Percentiles rank a stretch among this genome's conserved stretches.
Conservation (phyloP, 257 asterid genomes). For the Catharanthus roseus region DNA sequence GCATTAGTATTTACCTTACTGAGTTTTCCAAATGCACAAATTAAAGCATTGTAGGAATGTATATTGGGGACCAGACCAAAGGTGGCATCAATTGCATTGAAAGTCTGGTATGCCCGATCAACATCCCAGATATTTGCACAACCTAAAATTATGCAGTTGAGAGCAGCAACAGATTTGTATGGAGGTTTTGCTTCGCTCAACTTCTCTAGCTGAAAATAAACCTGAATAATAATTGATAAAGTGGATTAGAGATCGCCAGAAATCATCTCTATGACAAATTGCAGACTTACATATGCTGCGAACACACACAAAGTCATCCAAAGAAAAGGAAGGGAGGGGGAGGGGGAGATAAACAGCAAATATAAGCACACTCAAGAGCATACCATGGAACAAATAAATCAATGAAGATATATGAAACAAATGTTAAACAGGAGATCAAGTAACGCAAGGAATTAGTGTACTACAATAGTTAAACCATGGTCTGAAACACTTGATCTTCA, state of each 20-base stretch:
- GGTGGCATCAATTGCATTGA: constrained; percentile 53
- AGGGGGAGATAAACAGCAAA: neutral
- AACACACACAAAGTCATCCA: neutral
- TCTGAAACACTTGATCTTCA: neutral
- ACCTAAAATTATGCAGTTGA: constrained; percentile 83
- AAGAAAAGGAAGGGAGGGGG: neutral
- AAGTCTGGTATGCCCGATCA: constrained; percentile 94
- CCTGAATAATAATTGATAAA: constrained; percentile 41
- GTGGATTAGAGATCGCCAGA: neutral
- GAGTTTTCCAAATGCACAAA: constrained; percentile 75
- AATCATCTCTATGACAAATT: neutral
- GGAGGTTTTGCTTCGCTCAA: constrained; percentile 61
- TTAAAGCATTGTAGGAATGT: constrained; percentile 82
- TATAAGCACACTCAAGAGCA: neutral
- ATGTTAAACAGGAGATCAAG: neutral
- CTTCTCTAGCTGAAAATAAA: constrained; percentile 88
- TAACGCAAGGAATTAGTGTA: neutral
- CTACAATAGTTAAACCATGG: neutral
- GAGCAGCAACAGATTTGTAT: constrained; percentile 79
- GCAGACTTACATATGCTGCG: neutral
- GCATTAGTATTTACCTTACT: constrained; percentile 44
- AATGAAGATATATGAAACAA: neutral
- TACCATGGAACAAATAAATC: neutral
- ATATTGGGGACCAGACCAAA: constrained; percentile 74
- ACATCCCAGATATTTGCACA: constrained; percentile 96